Conservation (phyloP, 2,329 filamentous ascomycete genomes). For the Cladophialophora bantiana region DNA sequence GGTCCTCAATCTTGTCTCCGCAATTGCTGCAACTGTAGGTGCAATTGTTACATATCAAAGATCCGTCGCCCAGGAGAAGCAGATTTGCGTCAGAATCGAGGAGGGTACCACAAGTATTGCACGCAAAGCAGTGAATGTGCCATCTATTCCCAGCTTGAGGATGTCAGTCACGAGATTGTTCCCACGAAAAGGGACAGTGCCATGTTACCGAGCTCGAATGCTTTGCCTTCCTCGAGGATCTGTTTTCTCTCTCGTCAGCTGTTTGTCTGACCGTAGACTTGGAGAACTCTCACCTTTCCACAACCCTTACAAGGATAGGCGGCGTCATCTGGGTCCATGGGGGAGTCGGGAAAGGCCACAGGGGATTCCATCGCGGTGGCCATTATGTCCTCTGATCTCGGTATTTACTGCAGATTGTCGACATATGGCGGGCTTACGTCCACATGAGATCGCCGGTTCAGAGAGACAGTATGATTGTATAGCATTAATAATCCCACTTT, state of each 20-base stretch:
- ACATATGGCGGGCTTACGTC: constrained; percentile 27
- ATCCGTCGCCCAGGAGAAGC: constrained; percentile 94
- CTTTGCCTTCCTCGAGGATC: constrained; percentile 98
- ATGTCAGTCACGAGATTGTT: constrained; percentile 42
- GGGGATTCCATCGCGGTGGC: constrained; percentile 68
- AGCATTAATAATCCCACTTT: constrained; percentile 25
- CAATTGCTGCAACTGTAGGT: constrained; percentile 98
- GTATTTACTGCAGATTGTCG: constrained; percentile 23
- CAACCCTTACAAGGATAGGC: constrained; percentile 89
- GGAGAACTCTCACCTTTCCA: constrained; percentile 72
- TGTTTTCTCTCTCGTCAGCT: constrained; percentile 49
- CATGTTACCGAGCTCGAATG: constrained; percentile 86
- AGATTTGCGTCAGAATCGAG: constrained; percentile 98
- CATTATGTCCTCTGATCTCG: constrained; percentile 29
- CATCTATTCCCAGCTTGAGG: constrained; percentile 86
- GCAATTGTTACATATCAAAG: constrained; percentile 98
- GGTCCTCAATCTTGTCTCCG: constrained; percentile 95
- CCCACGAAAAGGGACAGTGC: constrained; percentile 11
- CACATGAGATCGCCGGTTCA: constrained; percentile 21
- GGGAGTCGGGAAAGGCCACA: constrained; percentile 62
- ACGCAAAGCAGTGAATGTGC: constrained; percentile 99
- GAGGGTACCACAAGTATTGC: constrained; percentile 91
- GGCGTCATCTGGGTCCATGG: constrained; percentile 79
- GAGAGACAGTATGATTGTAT: constrained; percentile 10
- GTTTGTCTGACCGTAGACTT: constrained; percentile 20